Evolutionary conservation across 225 moss, liverwort and hornwort species (phyloP), one percentile per base, ranked within the genome.

Genomic region (Takakia lepidozioides): DNA sequence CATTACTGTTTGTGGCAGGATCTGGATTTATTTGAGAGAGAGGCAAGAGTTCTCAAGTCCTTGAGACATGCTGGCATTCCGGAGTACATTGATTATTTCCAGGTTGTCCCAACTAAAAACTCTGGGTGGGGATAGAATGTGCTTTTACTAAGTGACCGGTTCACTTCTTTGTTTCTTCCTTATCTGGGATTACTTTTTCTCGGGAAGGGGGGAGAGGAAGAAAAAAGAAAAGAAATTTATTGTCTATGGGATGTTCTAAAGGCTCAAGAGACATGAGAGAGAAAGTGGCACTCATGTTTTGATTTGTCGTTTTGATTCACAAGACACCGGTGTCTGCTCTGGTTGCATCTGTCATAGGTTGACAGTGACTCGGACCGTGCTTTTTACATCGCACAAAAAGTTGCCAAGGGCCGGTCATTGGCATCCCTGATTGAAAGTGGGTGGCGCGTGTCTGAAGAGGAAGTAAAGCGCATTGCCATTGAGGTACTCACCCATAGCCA

Each of bases 361-460:
- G 92, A 92, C 40, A 77, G 76, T 25, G 51, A 69, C 14, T 56
- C 62, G 48, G 93, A 93, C 54, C 66, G 88, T 48, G 63, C 73
- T 42, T 93, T 93, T 66, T 93, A 89, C 52, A 88, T 93, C 8
- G 88, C 79, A 29, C 93, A 93, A 61, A 89, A 84, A 45, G 81
- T 76, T 49, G 93, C 88, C 10, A 70, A 70, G 59, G 93, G 93
- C 16, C 73, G 70, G 39, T 83, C 88, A 30, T 47, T 93, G 45
- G 82, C 72, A 62, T 74, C 82, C 19, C 58, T 90, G 30, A 56
- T 83, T 32, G 50, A 60, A 35, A 62, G 72, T 59, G 90, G 95
- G 56, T 75, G 80, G 82, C 84, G 84, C 57, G 78, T 77, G 48
- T 73, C 87, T 19, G 95, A 98, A 57, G 61, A 83, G 35, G 80